Conservation (phyloP, 2,329 filamentous ascomycete species). For the Leptographium galeiforme region DNA sequence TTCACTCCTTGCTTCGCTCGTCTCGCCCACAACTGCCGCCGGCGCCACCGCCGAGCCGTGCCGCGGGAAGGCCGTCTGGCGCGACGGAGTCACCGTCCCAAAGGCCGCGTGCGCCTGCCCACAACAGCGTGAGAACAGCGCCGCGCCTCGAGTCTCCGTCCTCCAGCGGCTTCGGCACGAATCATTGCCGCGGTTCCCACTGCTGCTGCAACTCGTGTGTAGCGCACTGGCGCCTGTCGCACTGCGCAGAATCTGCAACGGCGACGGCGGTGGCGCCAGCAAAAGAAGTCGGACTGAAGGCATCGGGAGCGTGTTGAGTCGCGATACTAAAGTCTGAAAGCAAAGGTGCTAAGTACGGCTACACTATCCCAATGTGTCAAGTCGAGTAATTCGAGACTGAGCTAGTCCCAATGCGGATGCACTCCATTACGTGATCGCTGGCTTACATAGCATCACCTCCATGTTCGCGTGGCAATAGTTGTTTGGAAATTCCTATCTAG, state of each 20-base stretch:
- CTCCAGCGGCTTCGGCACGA: no score
- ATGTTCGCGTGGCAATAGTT: neutral
- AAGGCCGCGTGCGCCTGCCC: constrained; percentile 16
- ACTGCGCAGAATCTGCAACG: constrained; percentile 7
- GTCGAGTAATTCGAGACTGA: neutral
- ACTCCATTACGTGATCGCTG: neutral
- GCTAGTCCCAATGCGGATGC: neutral
- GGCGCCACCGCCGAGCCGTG: constrained; percentile 51
- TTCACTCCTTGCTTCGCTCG: no score
- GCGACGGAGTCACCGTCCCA: constrained; percentile 21
- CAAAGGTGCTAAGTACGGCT: neutral
- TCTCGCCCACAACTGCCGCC: constrained; percentile 15
- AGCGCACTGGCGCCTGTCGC: neutral
- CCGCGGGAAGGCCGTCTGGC: constrained; percentile 34
- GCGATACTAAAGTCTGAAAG: no score
- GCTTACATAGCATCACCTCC: neutral
- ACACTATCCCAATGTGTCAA: neutral
- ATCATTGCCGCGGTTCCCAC: no score
- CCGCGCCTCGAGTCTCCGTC: no score
- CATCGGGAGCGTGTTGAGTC: neutral
- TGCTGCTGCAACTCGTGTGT: neutral
- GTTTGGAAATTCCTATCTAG: no score
- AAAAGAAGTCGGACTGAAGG: constrained; percentile 6
- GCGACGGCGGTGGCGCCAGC: constrained; percentile 3
- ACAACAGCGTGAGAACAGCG: no score